Evolutionary conservation across 2,329 filamentous ascomycete species (phyloP), one percentile per base, ranked within the genome.

Genomic region (Helotiales sp.): DNA sequence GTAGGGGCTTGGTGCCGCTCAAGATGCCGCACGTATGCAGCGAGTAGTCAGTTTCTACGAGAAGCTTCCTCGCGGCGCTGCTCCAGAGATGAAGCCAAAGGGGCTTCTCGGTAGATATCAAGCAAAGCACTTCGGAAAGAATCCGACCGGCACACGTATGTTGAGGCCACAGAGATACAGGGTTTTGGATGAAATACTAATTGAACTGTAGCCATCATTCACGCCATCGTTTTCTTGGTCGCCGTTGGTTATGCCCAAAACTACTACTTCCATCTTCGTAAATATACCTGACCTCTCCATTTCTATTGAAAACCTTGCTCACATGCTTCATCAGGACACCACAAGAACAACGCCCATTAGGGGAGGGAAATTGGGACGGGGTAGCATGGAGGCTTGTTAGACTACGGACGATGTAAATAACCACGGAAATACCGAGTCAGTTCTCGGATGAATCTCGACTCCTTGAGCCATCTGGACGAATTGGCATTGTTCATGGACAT

Each of bases 261-360:
- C 86, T 99, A 99, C 90, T 98, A 99, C 89, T 98, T 97, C 92
- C 96, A 99, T 85, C 88, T 99, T 78, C 93, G 96, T 99, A 90
- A 83, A 93, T 89, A 64, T 65, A 28, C 34, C 22, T 37, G 6
- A 26, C 3, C 7, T 26, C 2, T 17, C 11, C 8, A 52, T n/a
- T 8, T 32, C 13, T 6, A 63, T 1, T 17, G n/a, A 22, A 10
- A 11, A 5, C 2, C 15, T 5, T 40, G 32, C 54, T 57, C 2
- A 70, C 76, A 71, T 79, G 71, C 72, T 34, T 63, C 52, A 68
- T 54, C 75, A 99, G 96, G 96, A 78, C 95, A 99, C 89, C 95
- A 98, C 92, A 99, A 99, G 92, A 98, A 99, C 91, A 96, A 99
- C 83, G 92, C 93, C 77, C 96, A 99, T 87, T 99, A 96, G 85